Base-by-base conservation (phyloP, 2,329 filamentous ascomycete species). In the Aureobasidium sp. region DNA sequence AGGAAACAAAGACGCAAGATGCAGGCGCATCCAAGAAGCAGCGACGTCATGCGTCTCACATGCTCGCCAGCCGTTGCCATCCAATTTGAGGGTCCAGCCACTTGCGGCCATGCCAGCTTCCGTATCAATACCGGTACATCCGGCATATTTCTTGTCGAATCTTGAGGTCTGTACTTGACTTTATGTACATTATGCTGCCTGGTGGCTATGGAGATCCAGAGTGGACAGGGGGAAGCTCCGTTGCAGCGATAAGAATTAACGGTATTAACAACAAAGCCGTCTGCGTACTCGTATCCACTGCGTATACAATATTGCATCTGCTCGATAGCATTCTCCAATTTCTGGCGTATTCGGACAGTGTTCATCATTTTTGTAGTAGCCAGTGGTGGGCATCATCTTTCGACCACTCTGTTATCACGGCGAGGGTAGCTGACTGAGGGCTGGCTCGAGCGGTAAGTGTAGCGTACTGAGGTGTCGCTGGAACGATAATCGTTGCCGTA, bases 351-450 rank as follows among this genome's bases (percentile, higher is more conserved):
- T 27, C 19, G 11, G 27, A 40, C 14, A 19, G 15, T 56, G 11
- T 47, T 47, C 29, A n/a, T 27, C 7, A 4, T 70, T 72, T 11
- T 72, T 75, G 53, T 67, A 76, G 6, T 67, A 69, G 14, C 68
- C 72, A 27, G 71, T 72, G 6, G 74, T 44, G n/a, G 11, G 6
- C 27, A 35, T 63, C 62, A 56, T 48, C 45, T 19, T 17, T 59
- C 44, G 47, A 49, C 31, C 29, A 57, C 49, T 42, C 47, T 56
- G 14, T 37, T 52, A 24, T 50, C 47, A n/a, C 58, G 45, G 5
- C 17, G 47, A 31, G 33, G 37, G 33, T 60, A 27, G 39, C 29
- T 47, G 49, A 69, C 68, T 65, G 68, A 68, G 19, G 65, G 70
- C 62, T 67, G 58, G 40, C 66, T 70, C 53, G 65, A 40, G 15